Conservation (phyloP, 805 yeast species). For the Hanseniaspora lindneri region DNA sequence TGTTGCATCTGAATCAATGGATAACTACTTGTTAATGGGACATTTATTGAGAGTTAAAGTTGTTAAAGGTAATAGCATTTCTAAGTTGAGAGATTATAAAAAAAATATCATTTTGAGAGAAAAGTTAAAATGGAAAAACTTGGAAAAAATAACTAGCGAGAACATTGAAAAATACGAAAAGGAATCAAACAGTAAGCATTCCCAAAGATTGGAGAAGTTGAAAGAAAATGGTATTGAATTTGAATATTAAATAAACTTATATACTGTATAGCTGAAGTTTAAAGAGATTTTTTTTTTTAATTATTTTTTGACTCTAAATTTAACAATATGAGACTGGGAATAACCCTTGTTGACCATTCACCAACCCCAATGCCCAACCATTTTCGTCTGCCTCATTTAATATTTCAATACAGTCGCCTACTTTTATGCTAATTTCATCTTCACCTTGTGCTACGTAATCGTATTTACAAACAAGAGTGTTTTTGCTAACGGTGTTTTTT, state of each 20-base stretch:
- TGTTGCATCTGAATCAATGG: constrained; percentile 90
- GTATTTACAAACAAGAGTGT: constrained; percentile 57
- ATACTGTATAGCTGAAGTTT: no score
- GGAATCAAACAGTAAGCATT: constrained; percentile 27
- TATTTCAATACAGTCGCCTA: constrained; percentile 64
- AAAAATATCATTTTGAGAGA: constrained; percentile 26
- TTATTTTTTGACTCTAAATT: not conserved
- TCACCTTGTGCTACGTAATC: constrained; percentile 68
- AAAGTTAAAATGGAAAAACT: constrained; percentile 21
- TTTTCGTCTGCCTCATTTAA: constrained; percentile 60
- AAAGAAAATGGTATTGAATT: constrained; percentile 31
- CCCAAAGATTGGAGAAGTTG: constrained; percentile 27
- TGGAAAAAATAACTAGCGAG: constrained; percentile 9
- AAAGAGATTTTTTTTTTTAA: no score
- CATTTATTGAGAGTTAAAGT: constrained; percentile 64
- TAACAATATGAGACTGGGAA: constrained; percentile 70
- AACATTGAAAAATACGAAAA: constrained; percentile 23
- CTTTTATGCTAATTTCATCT: constrained; percentile 60
- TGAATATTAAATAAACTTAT: constrained; percentile 21
- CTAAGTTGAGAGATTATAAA: constrained; percentile 29
- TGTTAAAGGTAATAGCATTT: constrained; percentile 38
- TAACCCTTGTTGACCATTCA: constrained; percentile 51
- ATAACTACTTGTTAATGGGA: constrained; percentile 79
- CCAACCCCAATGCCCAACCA: constrained; percentile 93
- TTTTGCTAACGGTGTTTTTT: constrained; percentile 29